These are phyloP conservation scores for Saururus chinensis DNA, from an alignment of 164 flowering plant genomes.

Conservation along the genomic window DNA sequence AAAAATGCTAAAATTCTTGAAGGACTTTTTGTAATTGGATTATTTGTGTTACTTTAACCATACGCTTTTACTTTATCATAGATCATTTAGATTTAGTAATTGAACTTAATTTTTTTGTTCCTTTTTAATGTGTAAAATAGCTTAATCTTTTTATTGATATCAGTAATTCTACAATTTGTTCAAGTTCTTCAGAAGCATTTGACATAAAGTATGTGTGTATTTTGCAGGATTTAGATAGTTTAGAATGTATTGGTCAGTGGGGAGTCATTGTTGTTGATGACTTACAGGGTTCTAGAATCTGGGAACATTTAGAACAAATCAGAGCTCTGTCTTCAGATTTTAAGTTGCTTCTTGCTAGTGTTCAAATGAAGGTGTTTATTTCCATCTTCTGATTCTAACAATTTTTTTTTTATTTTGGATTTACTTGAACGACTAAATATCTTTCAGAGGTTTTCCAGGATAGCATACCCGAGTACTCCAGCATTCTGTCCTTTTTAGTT, in stretches of 20 bases:
- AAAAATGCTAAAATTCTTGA: too few relatives aligned
- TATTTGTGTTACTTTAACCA: too few relatives aligned
- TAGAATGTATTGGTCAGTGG: conserved; percentile 41
- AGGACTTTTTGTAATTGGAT: too few relatives aligned
- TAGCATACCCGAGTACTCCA: conserved; percentile 26
- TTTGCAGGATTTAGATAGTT: conserved; percentile 52
- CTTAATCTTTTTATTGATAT: too few relatives aligned
- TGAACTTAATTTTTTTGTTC: too few relatives aligned
- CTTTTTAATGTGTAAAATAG: too few relatives aligned
- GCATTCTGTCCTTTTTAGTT: conserved; percentile 42
- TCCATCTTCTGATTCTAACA: conserved; percentile 1
- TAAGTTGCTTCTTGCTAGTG: conserved; percentile 42
- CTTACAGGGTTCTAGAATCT: conserved; percentile 28
- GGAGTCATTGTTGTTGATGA: conserved; percentile 58
- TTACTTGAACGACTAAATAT: not conserved
- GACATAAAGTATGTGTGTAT: not conserved
- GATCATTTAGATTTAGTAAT: too few relatives aligned
- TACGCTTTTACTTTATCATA: too few relatives aligned
- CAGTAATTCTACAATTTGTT: too few relatives aligned
- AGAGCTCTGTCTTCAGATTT: conserved; percentile 28
- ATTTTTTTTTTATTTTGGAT: not conserved
- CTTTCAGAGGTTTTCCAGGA: conserved; percentile 36
- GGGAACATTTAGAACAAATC: conserved; percentile 25
- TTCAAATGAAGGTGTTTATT: conserved; percentile 39
- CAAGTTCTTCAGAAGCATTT: not conserved